These are phyloP conservation scores for Kazachstania taianensis DNA, from an alignment of 805 yeast genomes.

Conservation along the genomic window DNA sequence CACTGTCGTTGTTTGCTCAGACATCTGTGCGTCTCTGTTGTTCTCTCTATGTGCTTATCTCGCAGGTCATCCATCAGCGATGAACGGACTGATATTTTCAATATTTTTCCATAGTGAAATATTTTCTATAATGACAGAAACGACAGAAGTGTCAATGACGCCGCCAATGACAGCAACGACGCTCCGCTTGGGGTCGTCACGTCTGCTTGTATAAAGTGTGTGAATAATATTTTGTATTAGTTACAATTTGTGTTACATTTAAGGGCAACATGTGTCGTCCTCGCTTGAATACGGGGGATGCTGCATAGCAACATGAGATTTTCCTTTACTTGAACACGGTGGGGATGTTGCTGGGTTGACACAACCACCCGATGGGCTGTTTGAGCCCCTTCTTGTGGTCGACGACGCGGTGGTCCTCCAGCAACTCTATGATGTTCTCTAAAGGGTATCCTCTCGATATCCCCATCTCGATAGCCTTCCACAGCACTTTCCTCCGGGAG, in stretches of 20 bases:
- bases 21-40: too few species aligned
- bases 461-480: conserved; percentile 46
- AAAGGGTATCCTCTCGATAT: conserved; percentile 35
- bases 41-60: too few species aligned
- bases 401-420: conserved; percentile 37
- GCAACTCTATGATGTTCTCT: conserved; percentile 34
- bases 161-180: not conserved
- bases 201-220: too few species aligned
- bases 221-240: too few species aligned
- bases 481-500: conserved; percentile 42
- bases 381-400: conserved; percentile 34
- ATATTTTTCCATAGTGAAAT: too few species aligned
- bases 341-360: conserved; percentile 31
- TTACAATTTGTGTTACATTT: too few species aligned
- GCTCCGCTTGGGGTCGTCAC: not conserved
- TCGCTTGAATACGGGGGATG: too few species aligned
- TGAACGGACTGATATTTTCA: too few species aligned
- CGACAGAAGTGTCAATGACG: not conserved
- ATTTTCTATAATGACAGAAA: too few species aligned
- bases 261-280: too few species aligned
- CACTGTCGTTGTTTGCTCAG: not conserved
- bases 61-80: too few species aligned
- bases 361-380: conserved; percentile 38
- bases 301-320: too few species aligned
- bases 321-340: conserved; percentile 11